A percentile compares a stretch with the other conserved stretches of the same genome.
Conservation (phyloP, 345 rosid species). For the Linum lewisii region DNA sequence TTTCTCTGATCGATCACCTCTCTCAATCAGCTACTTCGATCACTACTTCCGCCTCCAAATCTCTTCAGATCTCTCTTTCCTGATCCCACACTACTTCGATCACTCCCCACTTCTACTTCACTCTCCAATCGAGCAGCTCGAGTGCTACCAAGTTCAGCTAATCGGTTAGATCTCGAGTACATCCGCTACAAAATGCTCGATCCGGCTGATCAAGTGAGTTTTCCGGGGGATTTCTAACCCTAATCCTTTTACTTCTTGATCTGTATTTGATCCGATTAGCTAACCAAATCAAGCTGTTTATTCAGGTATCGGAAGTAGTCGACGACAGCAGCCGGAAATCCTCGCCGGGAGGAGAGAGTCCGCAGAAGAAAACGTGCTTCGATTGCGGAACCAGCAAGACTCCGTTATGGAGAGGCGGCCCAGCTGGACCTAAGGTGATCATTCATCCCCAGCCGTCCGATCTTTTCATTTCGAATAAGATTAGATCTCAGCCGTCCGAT, state of each 20-base stretch:
- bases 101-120: neutral
- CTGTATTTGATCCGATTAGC: neutral
- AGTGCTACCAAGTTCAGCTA: neutral
- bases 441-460: neutral
- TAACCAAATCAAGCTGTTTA: too few species aligned
- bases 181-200: constrained; percentile 11
- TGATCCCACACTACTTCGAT: neutral
- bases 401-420: constrained; percentile 98
- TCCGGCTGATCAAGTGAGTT: constrained; percentile 26
- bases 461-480: neutral
- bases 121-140: neutral
- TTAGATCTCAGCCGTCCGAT: neutral
- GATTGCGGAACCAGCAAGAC: constrained; percentile 89
- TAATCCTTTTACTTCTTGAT: constrained; percentile 3
- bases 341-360: constrained; percentile 17
- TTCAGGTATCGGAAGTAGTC: neutral
- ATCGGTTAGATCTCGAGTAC: constrained; percentile 14
- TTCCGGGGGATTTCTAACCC: neutral
- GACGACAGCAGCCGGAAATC: neutral
- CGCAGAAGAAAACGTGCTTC: constrained; percentile 59
- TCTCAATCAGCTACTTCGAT: neutral
- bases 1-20: too few species aligned
- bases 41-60: neutral
- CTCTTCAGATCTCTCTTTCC: neutral
- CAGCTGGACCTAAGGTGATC: constrained; percentile 90